Percentiles rank a stretch among this genome's conserved stretches.
Conservation (phyloP, 2,329 filamentous ascomycete species). For the Nannizzia gypsea region DNA sequence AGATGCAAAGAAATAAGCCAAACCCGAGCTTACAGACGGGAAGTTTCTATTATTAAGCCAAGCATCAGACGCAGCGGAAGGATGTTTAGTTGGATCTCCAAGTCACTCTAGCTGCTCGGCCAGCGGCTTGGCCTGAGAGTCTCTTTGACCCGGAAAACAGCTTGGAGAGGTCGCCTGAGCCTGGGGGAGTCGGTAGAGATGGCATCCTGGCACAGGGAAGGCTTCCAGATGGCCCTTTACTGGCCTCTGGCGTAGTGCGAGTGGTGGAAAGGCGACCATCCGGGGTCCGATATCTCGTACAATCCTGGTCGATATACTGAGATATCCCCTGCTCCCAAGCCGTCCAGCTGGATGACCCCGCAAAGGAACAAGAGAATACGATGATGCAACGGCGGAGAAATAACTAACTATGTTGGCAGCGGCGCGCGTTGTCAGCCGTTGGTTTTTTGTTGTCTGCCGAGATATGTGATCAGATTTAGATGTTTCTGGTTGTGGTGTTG, state of each 20-base stretch:
- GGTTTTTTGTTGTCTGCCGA: too few species aligned
- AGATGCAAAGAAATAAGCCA: background rate
- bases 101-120: background rate
- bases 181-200: too few species aligned
- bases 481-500: background rate
- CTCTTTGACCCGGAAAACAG: background rate
- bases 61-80: background rate
- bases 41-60: conserved; percentile 5
- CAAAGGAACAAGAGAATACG: background rate
- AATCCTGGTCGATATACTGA: background rate
- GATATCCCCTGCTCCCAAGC: background rate
- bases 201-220: background rate
- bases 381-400: conserved; percentile 4
- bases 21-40: background rate
- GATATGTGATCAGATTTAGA: background rate
- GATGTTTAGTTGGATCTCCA: background rate
- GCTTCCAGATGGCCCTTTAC: background rate
- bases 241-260: background rate
- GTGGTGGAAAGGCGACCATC: background rate
- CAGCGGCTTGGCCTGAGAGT: background rate
- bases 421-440: too few species aligned
- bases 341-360: background rate
- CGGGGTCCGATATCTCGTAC: background rate
- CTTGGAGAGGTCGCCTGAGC: background rate
- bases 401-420: background rate